Conservation (phyloP, 2,329 filamentous ascomycete genomes). For the Phialocephala subalpina region DNA sequence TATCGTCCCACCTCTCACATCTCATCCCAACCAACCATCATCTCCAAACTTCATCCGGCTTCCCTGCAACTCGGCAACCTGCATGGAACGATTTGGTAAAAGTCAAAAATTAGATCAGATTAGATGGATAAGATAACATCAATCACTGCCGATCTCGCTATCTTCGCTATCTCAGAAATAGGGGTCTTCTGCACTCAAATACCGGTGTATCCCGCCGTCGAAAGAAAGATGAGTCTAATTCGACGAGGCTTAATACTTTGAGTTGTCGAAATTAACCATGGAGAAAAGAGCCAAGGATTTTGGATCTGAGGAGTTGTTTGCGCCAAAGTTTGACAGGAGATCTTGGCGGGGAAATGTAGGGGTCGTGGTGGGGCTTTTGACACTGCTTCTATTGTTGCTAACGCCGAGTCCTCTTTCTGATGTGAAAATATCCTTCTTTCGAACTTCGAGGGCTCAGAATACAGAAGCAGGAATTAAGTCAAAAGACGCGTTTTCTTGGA, state of each 20-base stretch:
- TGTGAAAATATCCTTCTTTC: neutral
- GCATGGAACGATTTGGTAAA: neutral
- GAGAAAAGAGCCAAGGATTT: neutral
- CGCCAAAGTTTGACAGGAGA: neutral
- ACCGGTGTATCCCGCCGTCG: too few species aligned
- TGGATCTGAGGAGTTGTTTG: neutral
- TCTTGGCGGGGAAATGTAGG: neutral
- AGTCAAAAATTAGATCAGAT: neutral
- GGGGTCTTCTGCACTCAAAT: too few species aligned
- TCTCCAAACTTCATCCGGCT: neutral
- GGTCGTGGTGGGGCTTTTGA: neutral
- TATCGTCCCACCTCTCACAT: neutral
- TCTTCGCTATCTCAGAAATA: conserved; percentile 4
- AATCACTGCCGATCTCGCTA: neutral
- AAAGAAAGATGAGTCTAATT: too few species aligned
- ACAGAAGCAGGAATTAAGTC: neutral
- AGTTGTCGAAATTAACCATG: neutral
- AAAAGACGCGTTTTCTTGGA: neutral
- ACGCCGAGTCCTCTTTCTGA: neutral
- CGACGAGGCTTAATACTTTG: too few species aligned
- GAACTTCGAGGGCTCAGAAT: neutral
- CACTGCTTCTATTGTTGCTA: neutral
- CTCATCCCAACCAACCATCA: neutral
- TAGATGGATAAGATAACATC: conserved; percentile 12
- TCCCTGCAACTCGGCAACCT: neutral